Conservation (phyloP, 176 grass and related monocot species). For the Aegilops tauschii region DNA sequence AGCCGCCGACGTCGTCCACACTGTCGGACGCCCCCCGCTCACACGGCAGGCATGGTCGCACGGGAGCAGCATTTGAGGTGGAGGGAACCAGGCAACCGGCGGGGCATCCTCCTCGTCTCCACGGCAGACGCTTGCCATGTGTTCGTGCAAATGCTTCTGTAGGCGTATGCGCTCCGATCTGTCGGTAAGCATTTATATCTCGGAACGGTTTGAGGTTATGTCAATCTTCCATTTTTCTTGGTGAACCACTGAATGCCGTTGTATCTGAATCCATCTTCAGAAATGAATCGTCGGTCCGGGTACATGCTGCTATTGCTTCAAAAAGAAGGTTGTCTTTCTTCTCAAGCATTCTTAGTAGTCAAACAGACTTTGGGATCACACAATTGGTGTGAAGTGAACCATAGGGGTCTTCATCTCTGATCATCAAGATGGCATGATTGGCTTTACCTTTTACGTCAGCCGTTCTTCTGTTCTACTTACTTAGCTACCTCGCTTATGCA, state of each 20-base stretch:
- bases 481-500: background rate
- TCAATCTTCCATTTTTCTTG: background rate
- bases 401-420: background rate
- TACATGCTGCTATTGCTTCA: background rate
- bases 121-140: background rate
- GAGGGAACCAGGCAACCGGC: background rate
- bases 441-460: background rate
- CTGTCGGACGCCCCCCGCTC: background rate
- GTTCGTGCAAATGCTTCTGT: slow-evolving; percentile 21
- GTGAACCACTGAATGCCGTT: background rate
- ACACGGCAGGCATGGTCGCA: background rate
- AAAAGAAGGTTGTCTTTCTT: slow-evolving; percentile 28
- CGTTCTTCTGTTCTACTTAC: background rate
- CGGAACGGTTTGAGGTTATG: background rate
- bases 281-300: background rate
- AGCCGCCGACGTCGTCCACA: background rate
- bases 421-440: slow-evolving; percentile 45
- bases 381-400: slow-evolving; percentile 29
- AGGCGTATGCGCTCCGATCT: background rate
- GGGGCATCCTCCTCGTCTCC: background rate
- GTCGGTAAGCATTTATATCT: background rate
- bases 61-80: background rate
- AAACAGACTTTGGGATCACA: slow-evolving; percentile 39
- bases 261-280: background rate
- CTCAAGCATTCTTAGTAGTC: slow-evolving; percentile 26